Evolutionary conservation across 768 basidiomycete genomes (phyloP).

Genomic region (Naganishia vaughanmartiniae): DNA sequence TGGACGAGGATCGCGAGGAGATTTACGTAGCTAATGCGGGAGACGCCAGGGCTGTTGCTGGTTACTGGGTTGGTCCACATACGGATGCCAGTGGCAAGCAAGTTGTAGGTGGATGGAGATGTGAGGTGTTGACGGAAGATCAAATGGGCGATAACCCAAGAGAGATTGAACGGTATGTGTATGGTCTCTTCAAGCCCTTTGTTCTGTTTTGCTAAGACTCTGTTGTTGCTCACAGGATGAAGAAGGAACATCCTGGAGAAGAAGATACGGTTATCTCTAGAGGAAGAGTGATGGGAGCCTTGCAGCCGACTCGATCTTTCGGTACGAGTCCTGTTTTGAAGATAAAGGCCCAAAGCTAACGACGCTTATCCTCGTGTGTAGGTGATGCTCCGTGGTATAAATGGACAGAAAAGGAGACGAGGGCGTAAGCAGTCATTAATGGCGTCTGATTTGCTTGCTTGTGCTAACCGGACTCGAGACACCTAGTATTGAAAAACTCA

Average conservation of each 20-base stretch:
- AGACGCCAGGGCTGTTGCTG: constrained; percentile 92
- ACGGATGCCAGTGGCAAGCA: constrained; percentile 56
- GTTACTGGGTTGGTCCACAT: constrained; percentile 70
- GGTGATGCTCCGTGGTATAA: constrained; percentile 49
- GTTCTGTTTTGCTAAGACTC: background rate
- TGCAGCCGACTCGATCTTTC: constrained; percentile 50
- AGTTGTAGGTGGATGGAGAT: constrained; percentile 69
- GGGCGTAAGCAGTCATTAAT: constrained; percentile 32
- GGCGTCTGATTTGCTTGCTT: too few species aligned
- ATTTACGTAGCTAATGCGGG: constrained; percentile 89
- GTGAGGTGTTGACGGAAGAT: constrained; percentile 91
- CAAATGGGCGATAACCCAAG: constrained; percentile 89
- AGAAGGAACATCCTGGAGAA: constrained; percentile 44
- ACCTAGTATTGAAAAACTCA: constrained; percentile 12
- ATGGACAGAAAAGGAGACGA: constrained; percentile 43
- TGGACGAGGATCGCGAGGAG: constrained; percentile 78
- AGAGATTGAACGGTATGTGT: constrained; percentile 71
- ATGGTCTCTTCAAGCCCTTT: background rate
- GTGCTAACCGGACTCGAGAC: background rate
- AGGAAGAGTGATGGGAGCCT: constrained; percentile 47
- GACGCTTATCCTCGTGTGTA: background rate
- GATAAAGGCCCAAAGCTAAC: background rate
- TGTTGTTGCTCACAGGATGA: constrained; percentile 35
- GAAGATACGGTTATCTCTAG: constrained; percentile 47
- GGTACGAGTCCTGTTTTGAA: constrained; percentile 24